Base-by-base conservation (phyloP, 2,329 filamentous ascomycete genomes). In the Alternaria sp. region DNA sequence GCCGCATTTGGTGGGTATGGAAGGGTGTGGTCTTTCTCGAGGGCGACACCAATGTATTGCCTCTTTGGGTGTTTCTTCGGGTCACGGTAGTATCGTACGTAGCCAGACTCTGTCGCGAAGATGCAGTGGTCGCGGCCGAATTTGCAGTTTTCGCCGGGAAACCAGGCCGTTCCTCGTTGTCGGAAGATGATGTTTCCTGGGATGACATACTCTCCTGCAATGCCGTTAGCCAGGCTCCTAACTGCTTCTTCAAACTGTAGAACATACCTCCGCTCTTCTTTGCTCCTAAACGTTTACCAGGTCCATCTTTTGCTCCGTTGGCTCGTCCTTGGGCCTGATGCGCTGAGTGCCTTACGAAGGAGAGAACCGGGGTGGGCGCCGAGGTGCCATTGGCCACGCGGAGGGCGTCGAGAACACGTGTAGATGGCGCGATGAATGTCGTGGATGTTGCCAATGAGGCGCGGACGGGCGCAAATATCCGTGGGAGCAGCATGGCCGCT, bases 111-210 rank as follows among this genome's bases (percentile, higher is more conserved):
- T 63, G 89, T 90, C 57, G 96, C 90, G 81, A 92, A 97, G 78
- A 99, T 96, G 55, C 95, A 98, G 84, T 98, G 96, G 81, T 99
- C 94, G 65, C 96, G 91, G 55, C 96, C 96, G 85, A 98, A 95
- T 74, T 90, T 92, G 81, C 92, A 93, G 83, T 99, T 98, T 80
- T 98, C 96, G 75, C 96, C 96, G 1, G 96, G 91, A 80, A 91
- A 95, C 96, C 96, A 99, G 75, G 90, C 88, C 5, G 96, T 96
- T 73, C 96, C 96, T 75, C 95, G 91, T 82, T 99, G 96, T 79
- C 93, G 94, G 88, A 96, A 99, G 82, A 99, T 92, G 82, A 99
- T 99, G 84, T 97, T 98, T 58, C 96, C 96, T 5, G 94, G 92
- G 62, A 97, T 91, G 37, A 99, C 96, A 80, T 91, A 97, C 84